Base-by-base conservation (phyloP, 148 eudicot genomes). In the Simmondsia chinensis region DNA sequence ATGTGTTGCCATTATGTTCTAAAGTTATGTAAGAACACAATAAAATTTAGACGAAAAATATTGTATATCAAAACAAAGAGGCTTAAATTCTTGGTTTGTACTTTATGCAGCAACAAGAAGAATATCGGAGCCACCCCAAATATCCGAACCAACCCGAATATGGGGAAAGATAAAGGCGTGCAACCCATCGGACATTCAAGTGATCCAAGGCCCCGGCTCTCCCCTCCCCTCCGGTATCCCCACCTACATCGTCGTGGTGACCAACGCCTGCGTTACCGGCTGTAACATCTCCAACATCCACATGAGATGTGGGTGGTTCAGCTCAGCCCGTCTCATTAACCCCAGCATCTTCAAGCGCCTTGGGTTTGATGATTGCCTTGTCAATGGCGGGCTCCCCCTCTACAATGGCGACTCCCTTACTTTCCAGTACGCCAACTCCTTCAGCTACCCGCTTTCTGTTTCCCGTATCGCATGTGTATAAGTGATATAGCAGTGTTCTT, bases 181-280 rank as follows among this genome's bases (percentile, higher is more conserved):
- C 35, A 38, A 45, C 2, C 46, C 18, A 5, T 25, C 41, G 6
- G 45, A 38, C 21, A 34, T 52, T 3, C 25, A 38, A 22, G 24
- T 52, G 5, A 38, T 8, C 17, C 57, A 53, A 20, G 48, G 48
- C 8, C 48, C 47, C 6, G 11, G 37, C 17, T 8, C 17, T 7
- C 57, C 57, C 10, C 57, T 53, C 13, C 48, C 57, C 10, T 40
- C 47, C 7, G 48, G 57, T 12, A 53, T 53, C 48, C 57, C 57
- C 9, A 53, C 57, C 17, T 53, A 53, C 29, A 40, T 48, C 9
- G 57, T 53, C 5, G 11, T 27, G 37, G 29, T 53, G 6, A 30
- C 9, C 28, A 53, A 53, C 9, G 23, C 38, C 12, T 53, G 57
- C 20, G 27, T 30, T 28, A 10, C 48, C 7, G 37, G 38, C 39